phyloP scores from a whole-genome alignment of 768 basidiomycete species.

The Clitopilus passeckerianus region DNA sequence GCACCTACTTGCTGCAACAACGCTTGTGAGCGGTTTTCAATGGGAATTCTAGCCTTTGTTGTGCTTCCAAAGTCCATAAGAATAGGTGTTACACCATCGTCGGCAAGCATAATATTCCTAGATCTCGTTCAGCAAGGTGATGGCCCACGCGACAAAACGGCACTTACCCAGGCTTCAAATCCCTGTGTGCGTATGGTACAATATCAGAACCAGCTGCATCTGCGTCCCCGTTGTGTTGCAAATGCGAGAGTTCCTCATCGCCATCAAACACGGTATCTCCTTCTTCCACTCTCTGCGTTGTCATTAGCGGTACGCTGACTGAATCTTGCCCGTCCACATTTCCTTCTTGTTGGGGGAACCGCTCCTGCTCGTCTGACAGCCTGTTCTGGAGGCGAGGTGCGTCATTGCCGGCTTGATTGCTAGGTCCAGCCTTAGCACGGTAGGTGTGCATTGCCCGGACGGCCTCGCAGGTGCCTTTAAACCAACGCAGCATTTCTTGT shows the following conservation, averaged over 20 bases:
- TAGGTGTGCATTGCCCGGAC: constrained; percentile 94
- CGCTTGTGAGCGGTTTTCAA: constrained; percentile 83
- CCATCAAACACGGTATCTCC: constrained; percentile 73
- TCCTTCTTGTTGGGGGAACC: constrained; percentile 73
- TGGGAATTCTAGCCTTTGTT: constrained; percentile 75
- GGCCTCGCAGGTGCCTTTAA: constrained; percentile 92
- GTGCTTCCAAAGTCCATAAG: constrained; percentile 99
- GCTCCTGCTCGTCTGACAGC: constrained; percentile 55
- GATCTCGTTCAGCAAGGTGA: neutral
- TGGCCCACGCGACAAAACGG: neutral
- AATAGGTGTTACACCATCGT: constrained; percentile 81
- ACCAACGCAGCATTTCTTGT: constrained; percentile 80
- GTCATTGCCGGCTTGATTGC: constrained; percentile 18
- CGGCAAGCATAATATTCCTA: constrained; percentile 96
- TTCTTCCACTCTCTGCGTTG: constrained; percentile 43
- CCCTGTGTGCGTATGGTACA: constrained; percentile 93
- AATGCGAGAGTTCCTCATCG: constrained; percentile 60
- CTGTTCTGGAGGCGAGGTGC: constrained; percentile 13
- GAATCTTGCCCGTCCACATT: constrained; percentile 73
- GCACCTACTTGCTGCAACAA: constrained; percentile 74
- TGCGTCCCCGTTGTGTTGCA: constrained; percentile 32
- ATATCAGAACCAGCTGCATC: constrained; percentile 41
- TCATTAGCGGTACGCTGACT: constrained; percentile 56
- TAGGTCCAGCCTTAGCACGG: constrained; percentile 32
- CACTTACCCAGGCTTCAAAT: constrained; percentile 91